Conservation (phyloP, 192 early-diverging fungal genomes). For the Umbelopsis vinacea region DNA sequence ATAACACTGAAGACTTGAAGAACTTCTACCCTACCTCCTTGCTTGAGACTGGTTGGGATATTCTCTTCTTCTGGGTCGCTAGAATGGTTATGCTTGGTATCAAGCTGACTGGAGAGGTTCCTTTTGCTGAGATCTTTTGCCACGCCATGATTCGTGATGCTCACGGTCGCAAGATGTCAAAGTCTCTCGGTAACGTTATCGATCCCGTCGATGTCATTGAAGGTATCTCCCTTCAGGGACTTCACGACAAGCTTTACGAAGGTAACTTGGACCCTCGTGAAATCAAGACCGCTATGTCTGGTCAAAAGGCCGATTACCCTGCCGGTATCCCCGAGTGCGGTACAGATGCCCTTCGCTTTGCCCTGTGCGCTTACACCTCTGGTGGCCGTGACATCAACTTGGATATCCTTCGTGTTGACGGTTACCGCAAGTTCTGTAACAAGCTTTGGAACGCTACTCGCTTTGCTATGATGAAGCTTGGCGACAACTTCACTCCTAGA, state of each 20-base stretch:
- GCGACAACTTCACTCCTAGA: constrained; percentile 80
- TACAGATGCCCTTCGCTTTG: constrained; percentile 91
- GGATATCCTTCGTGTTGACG: constrained; percentile 94
- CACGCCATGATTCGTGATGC: constrained; percentile 99
- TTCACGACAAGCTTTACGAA: constrained; percentile 75
- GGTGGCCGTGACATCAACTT: constrained; percentile 89
- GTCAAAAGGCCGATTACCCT: constrained; percentile 89
- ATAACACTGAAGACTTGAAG: constrained; percentile 82
- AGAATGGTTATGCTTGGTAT: constrained; percentile 99
- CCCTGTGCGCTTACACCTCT: constrained; percentile 78
- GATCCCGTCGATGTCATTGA: constrained; percentile 97
- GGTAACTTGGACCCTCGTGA: constrained; percentile 94
- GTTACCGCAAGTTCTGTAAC: constrained; percentile 99
- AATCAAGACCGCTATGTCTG: constrained; percentile 83
- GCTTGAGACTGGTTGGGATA: constrained; percentile 98
- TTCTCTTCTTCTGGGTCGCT: constrained; percentile 99
- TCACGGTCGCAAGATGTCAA: constrained; percentile 98
- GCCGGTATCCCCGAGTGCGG: constrained; percentile 98
- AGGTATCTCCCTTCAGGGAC: constrained; percentile 80
- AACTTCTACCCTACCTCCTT: constrained; percentile 90
- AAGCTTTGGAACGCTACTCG: constrained; percentile 99
- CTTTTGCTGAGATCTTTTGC: constrained; percentile 95
- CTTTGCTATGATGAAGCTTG: constrained; percentile 95
- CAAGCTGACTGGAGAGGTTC: constrained; percentile 93
- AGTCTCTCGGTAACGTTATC: constrained; percentile 96